Evolutionary conservation across 2,329 filamentous ascomycete genomes (phyloP).

Genomic region (Hypoxylon sp.): DNA sequence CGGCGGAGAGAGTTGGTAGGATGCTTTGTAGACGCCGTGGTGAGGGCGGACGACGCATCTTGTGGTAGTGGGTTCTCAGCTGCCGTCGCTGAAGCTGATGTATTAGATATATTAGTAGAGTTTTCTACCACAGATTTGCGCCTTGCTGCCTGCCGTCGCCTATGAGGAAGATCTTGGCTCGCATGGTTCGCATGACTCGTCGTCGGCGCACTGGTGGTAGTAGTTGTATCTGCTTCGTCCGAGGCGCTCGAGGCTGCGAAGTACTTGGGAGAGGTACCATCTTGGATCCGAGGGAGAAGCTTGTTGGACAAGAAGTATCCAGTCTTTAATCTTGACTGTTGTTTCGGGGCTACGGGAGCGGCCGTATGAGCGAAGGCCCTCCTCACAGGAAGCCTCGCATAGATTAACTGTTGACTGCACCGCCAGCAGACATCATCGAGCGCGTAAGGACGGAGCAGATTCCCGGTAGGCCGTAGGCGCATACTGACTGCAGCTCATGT

Average conservation of each 20-base stretch:
- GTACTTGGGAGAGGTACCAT: conserved; percentile 16
- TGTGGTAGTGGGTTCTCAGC: conserved; percentile 58
- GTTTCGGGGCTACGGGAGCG: conserved; percentile 34
- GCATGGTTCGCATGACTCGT: conserved; percentile 20
- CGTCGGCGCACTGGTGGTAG: conserved; percentile 25
- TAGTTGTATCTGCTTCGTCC: conserved; percentile 16
- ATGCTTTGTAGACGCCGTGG: conserved; percentile 65
- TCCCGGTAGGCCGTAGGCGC: conserved; percentile 53
- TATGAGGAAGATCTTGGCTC: conserved; percentile 49
- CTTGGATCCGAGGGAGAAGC: conserved; percentile 30
- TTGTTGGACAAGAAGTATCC: conserved; percentile 54
- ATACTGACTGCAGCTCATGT: conserved; percentile 54
- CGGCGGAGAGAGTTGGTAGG: conserved; percentile 71
- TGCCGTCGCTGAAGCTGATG: conserved; percentile 12
- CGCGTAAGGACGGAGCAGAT: conserved; percentile 48
- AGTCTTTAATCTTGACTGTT: conserved; percentile 44
- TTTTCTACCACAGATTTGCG: conserved; percentile 35
- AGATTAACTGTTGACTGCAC: conserved; percentile 47
- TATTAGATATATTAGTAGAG: conserved; percentile 2
- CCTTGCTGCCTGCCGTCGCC: conserved; percentile 48
- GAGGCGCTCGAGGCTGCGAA: conserved; percentile 10
- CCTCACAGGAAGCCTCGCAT: conserved; percentile 23
- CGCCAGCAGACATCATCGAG: conserved; percentile 52
- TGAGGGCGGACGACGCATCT: conserved; percentile 70
- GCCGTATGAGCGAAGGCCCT: conserved; percentile 44